phyloP scores from a whole-genome alignment of 441 rosid genomes.

The Populus hybrid region DNA sequence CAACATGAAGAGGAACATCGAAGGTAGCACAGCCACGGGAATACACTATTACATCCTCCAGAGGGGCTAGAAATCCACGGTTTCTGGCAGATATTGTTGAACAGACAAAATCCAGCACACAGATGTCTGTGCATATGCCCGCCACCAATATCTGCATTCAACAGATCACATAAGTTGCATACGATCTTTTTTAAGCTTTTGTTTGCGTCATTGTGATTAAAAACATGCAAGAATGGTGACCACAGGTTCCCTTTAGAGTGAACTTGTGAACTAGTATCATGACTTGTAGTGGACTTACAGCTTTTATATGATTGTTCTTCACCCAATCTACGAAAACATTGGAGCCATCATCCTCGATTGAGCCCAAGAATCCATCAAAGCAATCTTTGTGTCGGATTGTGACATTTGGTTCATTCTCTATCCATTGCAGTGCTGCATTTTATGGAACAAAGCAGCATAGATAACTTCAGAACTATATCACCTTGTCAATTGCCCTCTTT shows the following conservation, averaged over 20 bases:
- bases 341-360: conserved; percentile 62
- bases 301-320: conserved; percentile 51
- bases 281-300: conserved; percentile 25
- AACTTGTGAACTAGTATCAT: background rate
- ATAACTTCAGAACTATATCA: background rate
- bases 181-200: background rate
- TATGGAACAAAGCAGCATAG: background rate
- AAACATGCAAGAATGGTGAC: background rate
- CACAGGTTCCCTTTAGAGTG: background rate
- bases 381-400: conserved; percentile 67
- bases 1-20: conserved; percentile 49
- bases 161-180: conserved; percentile 7
- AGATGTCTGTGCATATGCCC: conserved; percentile 74
- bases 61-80: conserved; percentile 48
- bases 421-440: conserved; percentile 54
- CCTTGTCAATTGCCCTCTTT: background rate
- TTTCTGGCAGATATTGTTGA: conserved; percentile 62
- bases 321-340: conserved; percentile 71
- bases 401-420: conserved; percentile 50
- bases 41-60: conserved; percentile 55
- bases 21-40: conserved; percentile 70
- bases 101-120: conserved; percentile 66
- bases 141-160: conserved; percentile 53
- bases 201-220: background rate
- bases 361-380: conserved; percentile 68